phyloP scores from a whole-genome alignment of 352 stramenopile genomes.

The Globisporangium irregulare region DNA sequence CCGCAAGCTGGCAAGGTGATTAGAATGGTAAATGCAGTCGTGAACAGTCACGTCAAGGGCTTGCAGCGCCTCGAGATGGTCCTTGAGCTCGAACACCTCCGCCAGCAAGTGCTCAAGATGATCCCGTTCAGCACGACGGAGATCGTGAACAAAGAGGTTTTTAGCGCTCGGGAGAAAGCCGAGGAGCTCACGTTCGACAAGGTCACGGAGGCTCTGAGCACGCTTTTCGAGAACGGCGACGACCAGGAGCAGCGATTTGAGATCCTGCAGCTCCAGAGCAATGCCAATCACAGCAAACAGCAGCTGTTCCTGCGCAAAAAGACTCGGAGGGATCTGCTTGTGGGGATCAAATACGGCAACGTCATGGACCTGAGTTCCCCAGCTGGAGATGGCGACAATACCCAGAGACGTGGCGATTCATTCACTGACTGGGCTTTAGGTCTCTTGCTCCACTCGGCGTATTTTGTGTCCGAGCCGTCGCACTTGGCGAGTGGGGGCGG shows the following conservation, averaged over 20 bases:
- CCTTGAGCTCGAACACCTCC: slow-evolving; percentile 57
- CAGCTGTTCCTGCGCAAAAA: slow-evolving; percentile 49
- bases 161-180: not conserved
- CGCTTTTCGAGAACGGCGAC: slow-evolving; percentile 30
- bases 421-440: not conserved
- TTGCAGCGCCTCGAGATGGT: slow-evolving; percentile 49
- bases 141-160: not conserved
- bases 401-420: slow-evolving; percentile 1
- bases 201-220: slow-evolving; percentile 32
- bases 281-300: not conserved
- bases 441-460: slow-evolving; percentile 8
- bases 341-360: slow-evolving; percentile 37
- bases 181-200: slow-evolving; percentile 22
- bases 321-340: slow-evolving; percentile 40
- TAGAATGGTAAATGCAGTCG: slow-evolving; percentile 17
- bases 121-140: slow-evolving; percentile 29
- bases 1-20: not conserved
- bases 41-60: slow-evolving; percentile 31
- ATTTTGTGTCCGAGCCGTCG: slow-evolving; percentile 63
- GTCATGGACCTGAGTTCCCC: slow-evolving; percentile 22
- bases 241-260: slow-evolving; percentile 42
- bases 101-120: slow-evolving; percentile 54
- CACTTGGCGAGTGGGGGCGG: slow-evolving; percentile 29
- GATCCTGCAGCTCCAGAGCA: slow-evolving; percentile 36
- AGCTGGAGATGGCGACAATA: not conserved